Base-by-base conservation (phyloP, 768 basidiomycete genomes). In the Kwoniella botswanensis region DNA sequence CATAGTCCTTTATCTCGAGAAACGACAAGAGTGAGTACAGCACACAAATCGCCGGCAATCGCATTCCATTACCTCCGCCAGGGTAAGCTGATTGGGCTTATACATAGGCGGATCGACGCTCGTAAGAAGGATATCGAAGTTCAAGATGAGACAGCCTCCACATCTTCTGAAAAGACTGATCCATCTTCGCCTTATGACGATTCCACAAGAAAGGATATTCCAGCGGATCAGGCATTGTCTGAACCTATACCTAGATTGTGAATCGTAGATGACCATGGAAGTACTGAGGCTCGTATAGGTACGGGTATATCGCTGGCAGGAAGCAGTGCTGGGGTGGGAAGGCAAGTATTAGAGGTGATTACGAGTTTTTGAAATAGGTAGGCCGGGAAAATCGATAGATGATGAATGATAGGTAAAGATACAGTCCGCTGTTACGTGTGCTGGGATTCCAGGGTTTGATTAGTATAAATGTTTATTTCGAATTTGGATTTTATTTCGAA, bases 11-110 rank as follows among this genome's bases (percentile, higher is more conserved):
- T 65, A 21, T 18, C 29, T 65, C 35, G 52, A 65, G 2, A 53
- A 24, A 29, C 53, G 64, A 22, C 21, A 65, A 26, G 26, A 65
- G 64, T 65, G 26, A 56, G 64, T 65, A 7, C 35, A 6, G 5
- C 1, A 6, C 35, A 6, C 35, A 35, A 1, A 0, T 35, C 35
- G 35, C 4, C 6, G 35, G 35, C 35, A 35, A 35, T 7, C 6
- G 3, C 7, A 35, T 35, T 35, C 35, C 35, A 35, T 7, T 35
- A 35, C 4, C 35, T 35, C 35, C 7, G 6, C 5, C 35, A 35
- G 15, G 5, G 43, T 4, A 60, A 35, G 35, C 35, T 35, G 35
- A 35, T 1, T 35, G 35, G 35, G 6, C 35, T 35, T 35, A 35
- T 35, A 35, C 35, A 6, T 43, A 11, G 59, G 12, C 46, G 46